Evolutionary conservation across 345 rosid genomes (phyloP), one percentile per base, ranked within the genome.

Genomic region (Tarenaya hassleriana): DNA sequence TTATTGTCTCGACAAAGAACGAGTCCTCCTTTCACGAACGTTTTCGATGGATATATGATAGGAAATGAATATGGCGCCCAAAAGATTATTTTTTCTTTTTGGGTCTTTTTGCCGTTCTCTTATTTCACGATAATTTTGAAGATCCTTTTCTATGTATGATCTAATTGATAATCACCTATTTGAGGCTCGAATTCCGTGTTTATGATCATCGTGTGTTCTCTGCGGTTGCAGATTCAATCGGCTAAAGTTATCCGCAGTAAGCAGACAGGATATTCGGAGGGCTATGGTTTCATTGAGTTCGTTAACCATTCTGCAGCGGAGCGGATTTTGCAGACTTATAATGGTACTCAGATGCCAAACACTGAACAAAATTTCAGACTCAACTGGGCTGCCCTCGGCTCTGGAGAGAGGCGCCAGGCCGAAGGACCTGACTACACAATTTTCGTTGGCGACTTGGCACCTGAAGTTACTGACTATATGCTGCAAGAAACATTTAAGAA

Each of bases 231-330:
- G 98, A 73, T 76, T 42, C 51, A 64, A 58, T 58, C 88, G n/a
- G 90, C 88, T 1, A 91, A 91, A 75, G 95, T 91, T 50, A 91
- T 91, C 46, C 77, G 96, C 10, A 91, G 77, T 58, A 91, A 79
- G 77, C 89, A 75, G 66, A 80, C 83, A 3, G 73, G 67, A 49
- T 42, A 58, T 12, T 72, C 95, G 0, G 96, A 87, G 69, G 95
- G 98, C 19, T 91, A 91, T 63, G 96, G 98, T 16, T 91, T 91
- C 58, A 70, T 91, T 31, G 98, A 91, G 73, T 90, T 86, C 71
- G 64, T 33, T 12, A 70, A 47, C 44, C 88, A 75, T 14, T 68
- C 82, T 12, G 79, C 83, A 14, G 96, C 98, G 4, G 98, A 91
- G 74, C 79, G 88, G 71, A 53, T 79, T 32, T 57, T 91, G 71